Base-by-base conservation (phyloP, 2,329 filamentous ascomycete species). In the Fusarium sp. region DNA sequence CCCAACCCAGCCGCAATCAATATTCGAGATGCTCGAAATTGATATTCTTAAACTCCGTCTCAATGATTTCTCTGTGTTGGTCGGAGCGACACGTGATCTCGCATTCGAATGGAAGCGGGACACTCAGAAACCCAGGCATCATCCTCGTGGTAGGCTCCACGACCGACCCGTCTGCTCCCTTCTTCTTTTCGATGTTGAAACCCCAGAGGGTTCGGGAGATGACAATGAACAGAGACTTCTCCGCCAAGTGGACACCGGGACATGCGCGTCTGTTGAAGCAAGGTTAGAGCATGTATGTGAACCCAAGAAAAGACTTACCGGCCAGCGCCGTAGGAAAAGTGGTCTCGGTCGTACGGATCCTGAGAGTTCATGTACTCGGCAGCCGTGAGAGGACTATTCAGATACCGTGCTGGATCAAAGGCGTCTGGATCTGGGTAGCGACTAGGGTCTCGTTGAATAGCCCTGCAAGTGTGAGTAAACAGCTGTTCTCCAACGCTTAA, bases 241-340 rank as follows among this genome's bases (percentile, higher is more conserved):
- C 62, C 9, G 66, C 66, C 18, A 68, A 31, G 31, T 68, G 66
- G 28, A 66, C 52, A 1, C 66, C 66, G 10, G 58, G 62, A 16
- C 66, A 68, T n/a, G 58, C 58, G 36, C 66, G 55, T 27, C 62
- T 66, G 5, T 6, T 2, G 18, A 23, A 23, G 18, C 18, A 4
- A 4, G 3, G 4, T 23, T 23, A 23, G 18, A 23, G 4, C 18
- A 23, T 2, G 18, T 23, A 23, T 23, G 18, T 23, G 9, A 18
- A 12, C 1, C 13, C 4, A 7, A 7, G 16, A 7, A 7, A 7
- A 10, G 16, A 36, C 52, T 53, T 36, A 65, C 62, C 66, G 48
- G 7, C 66, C 66, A 23, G 66, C 66, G 18, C 66, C 66, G 23
- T 63, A 69, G 1, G 66, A 39, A n/a, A 69, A 69, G 31, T 69